Base-by-base conservation (phyloP, 805 yeast genomes). In the Wickerhamomyces canadensis region DNA sequence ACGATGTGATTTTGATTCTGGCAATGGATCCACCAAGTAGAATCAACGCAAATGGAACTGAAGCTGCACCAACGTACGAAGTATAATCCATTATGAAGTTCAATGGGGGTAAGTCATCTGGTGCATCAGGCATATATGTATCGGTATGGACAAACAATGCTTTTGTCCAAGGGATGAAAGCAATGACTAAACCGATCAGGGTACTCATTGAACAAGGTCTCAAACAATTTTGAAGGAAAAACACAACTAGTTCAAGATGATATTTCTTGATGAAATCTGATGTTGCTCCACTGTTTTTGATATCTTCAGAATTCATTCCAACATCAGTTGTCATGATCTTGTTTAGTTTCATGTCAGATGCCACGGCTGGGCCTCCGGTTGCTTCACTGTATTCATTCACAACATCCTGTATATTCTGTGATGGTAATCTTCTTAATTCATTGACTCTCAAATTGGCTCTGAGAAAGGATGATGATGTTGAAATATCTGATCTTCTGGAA, bases 11-110 rank as follows among this genome's bases (percentile, higher is more conserved):
- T 24, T 27, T 21, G 15, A 88, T 68, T 33, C 95, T 64, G 0
- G 94, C 80, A 27, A 88, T 77, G 3, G 95, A 84, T 16, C 89
- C 94, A 1, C 96, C 97, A 23, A 89, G 58, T 43, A 88, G 54
- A 31, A 84, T 58, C 41, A 88, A 65, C 0, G 96, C 96, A 32
- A 84, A 57, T 1, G 96, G 96, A 24, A 88, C 95, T 34, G 84
- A 77, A 0, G 96, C 95, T 14, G 78, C 77, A 1, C 95, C 95
- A n/a, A 89, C 66, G 55, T 88, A 88, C 4, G 76, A 57, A 1
- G 88, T 68, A 41, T 80, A 76, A 54, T 88, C 95, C 76, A 88
- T 82, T 9, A 87, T 44, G 48, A 88, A 88, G 19, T 87, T 86
- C 17, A 89, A 65, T 0, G 93, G 88, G 0, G 96, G 96, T 41